Evolutionary conservation across 1,284 basidiomycete species (phyloP), one percentile per base, ranked within the genome.

Genomic region (Singerocomus inundabilis): DNA sequence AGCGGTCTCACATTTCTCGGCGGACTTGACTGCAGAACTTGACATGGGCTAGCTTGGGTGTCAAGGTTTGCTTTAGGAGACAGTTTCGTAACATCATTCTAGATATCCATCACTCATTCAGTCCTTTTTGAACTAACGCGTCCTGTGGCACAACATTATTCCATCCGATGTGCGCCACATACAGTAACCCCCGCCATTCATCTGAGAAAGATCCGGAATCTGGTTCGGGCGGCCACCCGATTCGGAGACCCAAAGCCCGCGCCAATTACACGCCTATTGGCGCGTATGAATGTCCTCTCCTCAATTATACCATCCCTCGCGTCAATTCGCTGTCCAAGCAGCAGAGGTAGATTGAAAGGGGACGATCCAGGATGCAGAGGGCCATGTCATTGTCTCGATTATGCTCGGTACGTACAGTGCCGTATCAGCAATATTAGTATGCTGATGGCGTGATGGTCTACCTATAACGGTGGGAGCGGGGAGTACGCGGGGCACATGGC

Each of bases 21-120:
- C 64, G 29, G 63, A 65, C 10, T 42, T 65, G 48, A 49, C 40
- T 12, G 38, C 53, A 25, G 62, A 64, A 45, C 52, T 68, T 9
- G 65, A 64, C 15, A 65, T n/a, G n/a, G n/a, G n/a, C 65, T 6
- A 50, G 12, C 16, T 64, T 65, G 62, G 55, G 61, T 26, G 63
- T 64, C 40, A 68, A 65, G 55, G 62, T 64, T 29, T 1, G 48
- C 11, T 44, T 21, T n/a, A 21, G 6, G 37, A 18, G 18, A 33
- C 6, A 16, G 9, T 37, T 10, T 35, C 16, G 6, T 45, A 26
- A 44, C 38, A 29, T 5, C 24, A 10, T 24, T 35, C 37, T 30
- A 64, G 62, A 62, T 64, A 46, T 61, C 64, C 21, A 26, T 64
- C 4, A 15, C 64, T n/a, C 60, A 66, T 42, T 64, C 62, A n/a